A percentile compares a stretch with the other conserved stretches of the same genome.
phyloP scores from a whole-genome alignment of 305 asterid genomes.

The Fraxinus dipetala region DNA sequence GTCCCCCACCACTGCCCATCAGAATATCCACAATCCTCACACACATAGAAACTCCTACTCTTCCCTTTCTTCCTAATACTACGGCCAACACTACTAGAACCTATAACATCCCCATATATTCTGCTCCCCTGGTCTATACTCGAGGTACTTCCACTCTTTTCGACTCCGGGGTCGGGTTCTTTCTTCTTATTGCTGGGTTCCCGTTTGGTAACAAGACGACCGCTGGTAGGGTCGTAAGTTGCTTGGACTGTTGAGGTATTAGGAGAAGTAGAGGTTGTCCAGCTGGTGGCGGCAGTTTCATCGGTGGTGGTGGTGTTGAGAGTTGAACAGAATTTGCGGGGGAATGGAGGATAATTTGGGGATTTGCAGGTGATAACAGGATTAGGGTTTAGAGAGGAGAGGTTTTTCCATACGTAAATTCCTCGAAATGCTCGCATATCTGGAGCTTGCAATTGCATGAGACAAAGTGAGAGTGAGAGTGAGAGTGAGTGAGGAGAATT shows the following conservation, averaged over 20 bases:
- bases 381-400: slow-evolving; percentile 23
- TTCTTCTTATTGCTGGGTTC: slow-evolving; percentile 16
- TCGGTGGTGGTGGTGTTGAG: slow-evolving; percentile 25
- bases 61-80: slow-evolving; percentile 53
- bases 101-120: slow-evolving; percentile 48
- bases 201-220: slow-evolving; percentile 44
- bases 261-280: slow-evolving; percentile 34
- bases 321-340: slow-evolving; percentile 39
- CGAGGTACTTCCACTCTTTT: slow-evolving; percentile 18
- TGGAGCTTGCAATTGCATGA: slow-evolving; percentile 36
- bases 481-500: neutral
- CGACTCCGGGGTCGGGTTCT: slow-evolving; percentile 23
- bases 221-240: slow-evolving; percentile 53
- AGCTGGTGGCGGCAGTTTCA: slow-evolving; percentile 32
- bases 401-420: slow-evolving; percentile 41
- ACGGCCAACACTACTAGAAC: slow-evolving; percentile 38
- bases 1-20: slow-evolving; percentile 99
- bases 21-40: slow-evolving; percentile 73
- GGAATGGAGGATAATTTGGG: slow-evolving; percentile 27
- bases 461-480: neutral
- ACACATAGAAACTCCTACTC: slow-evolving; percentile 58
- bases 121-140: slow-evolving; percentile 31
- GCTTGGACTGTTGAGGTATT: slow-evolving; percentile 39
- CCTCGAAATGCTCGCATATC: slow-evolving; percentile 56
- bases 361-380: slow-evolving; percentile 24